Percentiles rank a stretch among this genome's conserved stretches.
Evolutionary conservation across 2,329 filamentous ascomycete species (phyloP).

Genomic region (Xylariaceae sp.): DNA sequence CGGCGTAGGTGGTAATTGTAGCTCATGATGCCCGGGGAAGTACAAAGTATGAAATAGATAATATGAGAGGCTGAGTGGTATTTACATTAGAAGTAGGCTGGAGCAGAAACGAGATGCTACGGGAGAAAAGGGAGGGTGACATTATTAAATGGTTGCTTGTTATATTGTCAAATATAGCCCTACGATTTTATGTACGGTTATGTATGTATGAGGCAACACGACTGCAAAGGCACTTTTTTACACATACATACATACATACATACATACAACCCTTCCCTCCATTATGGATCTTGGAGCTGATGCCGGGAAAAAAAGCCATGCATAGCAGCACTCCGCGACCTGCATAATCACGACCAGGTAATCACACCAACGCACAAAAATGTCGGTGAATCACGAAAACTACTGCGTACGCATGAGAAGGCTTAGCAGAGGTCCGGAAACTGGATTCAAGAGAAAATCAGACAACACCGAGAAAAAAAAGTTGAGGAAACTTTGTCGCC

Average conservation of each 20-base stretch:
- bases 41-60: too few species aligned
- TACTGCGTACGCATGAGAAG: not conserved
- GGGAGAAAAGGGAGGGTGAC: slow-evolving; percentile 10
- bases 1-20: slow-evolving; percentile 8
- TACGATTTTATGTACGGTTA: too few species aligned
- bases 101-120: slow-evolving; percentile 12
- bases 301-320: not conserved
- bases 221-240: too few species aligned
- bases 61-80: slow-evolving; percentile 1
- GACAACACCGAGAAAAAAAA: not conserved
- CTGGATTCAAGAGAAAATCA: not conserved
- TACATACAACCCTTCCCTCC: too few species aligned
- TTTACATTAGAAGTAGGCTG: slow-evolving; percentile 4
- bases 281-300: not conserved
- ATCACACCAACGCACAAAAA: not conserved
- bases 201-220: not conserved
- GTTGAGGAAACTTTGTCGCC: too few species aligned
- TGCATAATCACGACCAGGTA: not conserved
- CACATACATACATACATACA: too few species aligned
- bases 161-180: too few species aligned
- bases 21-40: slow-evolving; percentile 17
- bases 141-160: slow-evolving; percentile 14
- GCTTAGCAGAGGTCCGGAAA: not conserved
- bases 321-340: not conserved
- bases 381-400: not conserved